Percentiles rank a stretch among this genome's conserved stretches.
Conservation (phyloP, 1,284 basidiomycete species). For the Marasmius fiardii region DNA sequence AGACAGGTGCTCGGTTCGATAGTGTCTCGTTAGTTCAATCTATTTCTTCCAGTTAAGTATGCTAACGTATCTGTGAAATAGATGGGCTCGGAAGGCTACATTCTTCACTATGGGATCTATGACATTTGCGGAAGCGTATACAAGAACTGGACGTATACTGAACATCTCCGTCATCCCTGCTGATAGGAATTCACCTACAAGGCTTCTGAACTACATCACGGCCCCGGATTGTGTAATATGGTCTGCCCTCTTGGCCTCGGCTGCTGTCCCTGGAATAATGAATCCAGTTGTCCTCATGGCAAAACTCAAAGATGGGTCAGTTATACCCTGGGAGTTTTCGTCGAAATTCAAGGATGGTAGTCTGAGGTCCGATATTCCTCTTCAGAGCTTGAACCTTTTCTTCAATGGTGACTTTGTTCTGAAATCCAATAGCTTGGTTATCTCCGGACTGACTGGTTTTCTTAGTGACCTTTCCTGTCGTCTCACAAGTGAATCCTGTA, state of each 20-base stretch:
- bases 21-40: constrained; percentile 47
- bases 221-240: constrained; percentile 87
- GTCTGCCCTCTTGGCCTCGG: constrained; percentile 77
- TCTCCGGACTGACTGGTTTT: constrained; percentile 7
- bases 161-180: constrained; percentile 96
- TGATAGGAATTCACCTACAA: constrained; percentile 94
- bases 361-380: constrained; percentile 43
- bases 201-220: constrained; percentile 93
- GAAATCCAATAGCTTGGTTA: background rate
- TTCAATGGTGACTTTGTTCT: constrained; percentile 67
- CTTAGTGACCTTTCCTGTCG: constrained; percentile 90
- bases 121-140: constrained; percentile 95
- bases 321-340: constrained; percentile 94
- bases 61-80: constrained; percentile 15
- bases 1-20: constrained; percentile 93
- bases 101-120: constrained; percentile 94
- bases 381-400: constrained; percentile 85
- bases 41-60: constrained; percentile 6
- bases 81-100: constrained; percentile 90
- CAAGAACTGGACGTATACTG: constrained; percentile 88
- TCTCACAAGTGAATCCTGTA: constrained; percentile 89
- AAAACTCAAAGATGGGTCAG: constrained; percentile 79
- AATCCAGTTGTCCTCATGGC: constrained; percentile 93
- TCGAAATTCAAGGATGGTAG: constrained; percentile 92
- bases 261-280: constrained; percentile 82